These are phyloP conservation scores for Ustilago lituana DNA, from an alignment of 1,284 basidiomycete genomes.

Conservation along the genomic window DNA sequence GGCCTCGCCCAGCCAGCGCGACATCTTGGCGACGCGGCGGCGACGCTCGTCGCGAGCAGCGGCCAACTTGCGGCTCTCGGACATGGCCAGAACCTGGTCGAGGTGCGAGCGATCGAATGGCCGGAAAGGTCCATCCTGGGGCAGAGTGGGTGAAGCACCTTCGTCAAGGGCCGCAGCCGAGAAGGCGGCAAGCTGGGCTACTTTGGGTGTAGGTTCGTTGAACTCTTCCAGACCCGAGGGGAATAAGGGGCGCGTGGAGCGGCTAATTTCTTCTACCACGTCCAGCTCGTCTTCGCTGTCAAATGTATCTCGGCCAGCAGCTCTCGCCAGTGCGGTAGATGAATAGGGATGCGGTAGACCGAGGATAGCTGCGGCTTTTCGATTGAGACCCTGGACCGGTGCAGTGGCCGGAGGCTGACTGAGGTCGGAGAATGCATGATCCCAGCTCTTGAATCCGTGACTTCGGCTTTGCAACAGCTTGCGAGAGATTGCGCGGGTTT, in stretches of 20 bases:
- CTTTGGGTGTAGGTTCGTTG: conserved; percentile 34
- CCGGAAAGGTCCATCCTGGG: conserved; percentile 30
- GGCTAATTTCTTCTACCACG: not conserved
- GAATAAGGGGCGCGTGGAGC: conserved; percentile 9
- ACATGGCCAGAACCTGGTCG: conserved; percentile 23
- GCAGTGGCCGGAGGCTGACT: not conserved
- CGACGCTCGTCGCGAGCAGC: conserved; percentile 48
- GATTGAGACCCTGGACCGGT: conserved; percentile 19
- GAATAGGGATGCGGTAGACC: conserved; percentile 43
- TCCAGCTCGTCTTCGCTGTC: conserved; percentile 20
- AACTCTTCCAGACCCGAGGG: conserved; percentile 29
- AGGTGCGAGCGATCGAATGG: conserved; percentile 16
- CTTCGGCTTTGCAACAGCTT: conserved; percentile 22
- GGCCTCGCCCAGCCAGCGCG: conserved; percentile 56
- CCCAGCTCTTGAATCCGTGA: conserved; percentile 19
- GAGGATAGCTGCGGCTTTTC: conserved; percentile 37
- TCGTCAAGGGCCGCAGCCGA: conserved; percentile 36
- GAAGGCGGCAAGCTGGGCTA: conserved; percentile 32
- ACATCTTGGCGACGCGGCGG: conserved; percentile 53
- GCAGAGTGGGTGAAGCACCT: conserved; percentile 36
- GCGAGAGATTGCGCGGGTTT: conserved; percentile 22
- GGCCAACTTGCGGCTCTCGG: conserved; percentile 30
- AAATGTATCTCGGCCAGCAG: conserved; percentile 11
- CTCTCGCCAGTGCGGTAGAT: not conserved
- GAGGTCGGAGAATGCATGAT: conserved; percentile 16